A percentile compares a stretch with the other conserved stretches of the same genome.
Evolutionary conservation across 768 basidiomycete species (phyloP).

Genomic region (Cantharellus cinnabarinus): DNA sequence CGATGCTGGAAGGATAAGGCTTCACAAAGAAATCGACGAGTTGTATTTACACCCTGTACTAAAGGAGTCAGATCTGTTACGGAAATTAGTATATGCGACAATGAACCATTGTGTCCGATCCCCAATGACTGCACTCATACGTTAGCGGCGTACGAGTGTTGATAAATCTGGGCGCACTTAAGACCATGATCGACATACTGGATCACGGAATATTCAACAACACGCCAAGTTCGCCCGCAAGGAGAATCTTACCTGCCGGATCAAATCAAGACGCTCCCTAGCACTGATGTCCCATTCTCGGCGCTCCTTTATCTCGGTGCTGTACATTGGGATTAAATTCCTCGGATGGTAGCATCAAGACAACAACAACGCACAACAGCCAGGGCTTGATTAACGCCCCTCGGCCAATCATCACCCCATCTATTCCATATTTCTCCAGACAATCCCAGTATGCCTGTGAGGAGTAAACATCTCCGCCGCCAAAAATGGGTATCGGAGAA

Average conservation of each 20-base stretch:
- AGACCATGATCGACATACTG: conserved; percentile 79
- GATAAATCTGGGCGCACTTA: conserved; percentile 25
- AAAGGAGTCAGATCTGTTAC: conserved; percentile 11
- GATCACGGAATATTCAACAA: background rate
- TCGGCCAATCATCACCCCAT: conserved; percentile 87
- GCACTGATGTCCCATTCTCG: conserved; percentile 89
- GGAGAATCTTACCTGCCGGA: conserved; percentile 37
- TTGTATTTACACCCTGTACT: conserved; percentile 59
- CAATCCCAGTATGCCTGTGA: conserved; percentile 62
- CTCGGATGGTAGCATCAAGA: background rate
- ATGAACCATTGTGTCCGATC: conserved; percentile 47
- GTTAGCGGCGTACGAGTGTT: background rate
- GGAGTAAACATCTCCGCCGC: conserved; percentile 90
- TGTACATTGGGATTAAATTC: conserved; percentile 18
- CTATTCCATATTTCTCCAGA: conserved; percentile 63
- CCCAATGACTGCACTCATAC: conserved; percentile 39
- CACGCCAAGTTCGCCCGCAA: background rate
- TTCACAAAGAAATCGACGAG: conserved; percentile 86
- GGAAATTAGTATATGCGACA: background rate
- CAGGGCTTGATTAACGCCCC: conserved; percentile 77
- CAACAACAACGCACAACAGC: conserved; percentile 10
- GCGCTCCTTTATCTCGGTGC: conserved; percentile 77
- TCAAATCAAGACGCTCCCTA: conserved; percentile 58
- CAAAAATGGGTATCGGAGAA: conserved; percentile 79
- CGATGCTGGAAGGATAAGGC: conserved; percentile 91